Percentiles rank a stretch among this genome's conserved stretches.
Conservation (phyloP, 495 filamentous ascomycete genomes). For the Podospora pseudocomata region DNA sequence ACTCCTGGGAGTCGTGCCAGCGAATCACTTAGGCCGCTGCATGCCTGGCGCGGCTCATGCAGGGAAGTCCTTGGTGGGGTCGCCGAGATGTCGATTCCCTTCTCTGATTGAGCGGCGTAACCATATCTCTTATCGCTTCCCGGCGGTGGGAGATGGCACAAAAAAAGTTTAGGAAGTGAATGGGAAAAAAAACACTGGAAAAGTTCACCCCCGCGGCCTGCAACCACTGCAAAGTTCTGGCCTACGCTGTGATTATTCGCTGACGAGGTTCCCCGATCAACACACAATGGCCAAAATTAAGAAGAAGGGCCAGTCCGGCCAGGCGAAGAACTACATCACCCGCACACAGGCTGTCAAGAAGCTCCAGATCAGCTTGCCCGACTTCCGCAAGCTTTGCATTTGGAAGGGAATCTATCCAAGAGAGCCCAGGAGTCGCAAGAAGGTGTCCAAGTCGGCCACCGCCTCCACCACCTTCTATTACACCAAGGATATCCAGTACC, state of each 20-base stretch:
- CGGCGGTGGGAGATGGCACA: slow-evolving; percentile 29
- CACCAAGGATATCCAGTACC: slow-evolving; percentile 96
- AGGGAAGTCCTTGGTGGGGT: slow-evolving; percentile 4
- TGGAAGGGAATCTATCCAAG: slow-evolving; percentile 99
- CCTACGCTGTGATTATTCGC: not conserved
- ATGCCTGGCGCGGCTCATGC: not conserved
- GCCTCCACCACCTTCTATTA: slow-evolving; percentile 97
- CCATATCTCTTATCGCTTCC: slow-evolving; percentile 24
- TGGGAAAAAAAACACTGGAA: slow-evolving; percentile 38
- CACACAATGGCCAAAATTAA: slow-evolving; percentile 76
- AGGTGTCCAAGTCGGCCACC: slow-evolving; percentile 86
- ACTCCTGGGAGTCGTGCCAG: slow-evolving; percentile 11
- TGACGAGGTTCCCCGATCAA: slow-evolving; percentile 11
- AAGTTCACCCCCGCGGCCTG: slow-evolving; percentile 17
- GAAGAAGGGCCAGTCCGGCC: slow-evolving; percentile 91
- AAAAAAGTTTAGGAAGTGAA: slow-evolving; percentile 28
- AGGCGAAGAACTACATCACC: slow-evolving; percentile 98
- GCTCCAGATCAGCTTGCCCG: slow-evolving; percentile 92
- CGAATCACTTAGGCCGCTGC: slow-evolving; percentile 22
- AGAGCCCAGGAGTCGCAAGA: slow-evolving; percentile 94
- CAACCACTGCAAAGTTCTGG: not conserved
- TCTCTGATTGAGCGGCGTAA: not conserved
- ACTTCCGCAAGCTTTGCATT: slow-evolving; percentile 96
- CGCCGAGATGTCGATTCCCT: slow-evolving; percentile 10
- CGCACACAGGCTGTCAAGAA: slow-evolving; percentile 94